A percentile compares a stretch with the other conserved stretches of the same genome.
These are phyloP conservation scores for Verticillium nubilum DNA, from an alignment of 2,329 filamentous ascomycete species.

Conservation along the genomic window DNA sequence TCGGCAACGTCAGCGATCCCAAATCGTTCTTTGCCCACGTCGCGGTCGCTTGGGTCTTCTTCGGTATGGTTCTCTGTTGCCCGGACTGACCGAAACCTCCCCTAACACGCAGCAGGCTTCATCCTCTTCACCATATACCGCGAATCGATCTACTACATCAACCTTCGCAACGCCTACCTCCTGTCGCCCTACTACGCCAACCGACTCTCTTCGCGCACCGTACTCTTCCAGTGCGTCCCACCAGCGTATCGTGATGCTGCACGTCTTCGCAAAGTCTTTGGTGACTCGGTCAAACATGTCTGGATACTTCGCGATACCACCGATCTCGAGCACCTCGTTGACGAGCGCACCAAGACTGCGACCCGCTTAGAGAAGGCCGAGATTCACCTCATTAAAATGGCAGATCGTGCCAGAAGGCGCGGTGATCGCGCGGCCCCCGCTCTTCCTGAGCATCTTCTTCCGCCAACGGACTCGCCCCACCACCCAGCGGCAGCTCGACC, in stretches of 20 bases:
- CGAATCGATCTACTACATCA: conserved; percentile 90
- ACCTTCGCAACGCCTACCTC: conserved; percentile 89
- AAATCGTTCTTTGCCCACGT: conserved; percentile 74
- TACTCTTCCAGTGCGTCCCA: conserved; percentile 87
- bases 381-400: conserved; percentile 70
- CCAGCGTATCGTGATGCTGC: conserved; percentile 67
- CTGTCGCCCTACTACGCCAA: conserved; percentile 76
- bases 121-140: conserved; percentile 85
- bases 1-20: conserved; percentile 48
- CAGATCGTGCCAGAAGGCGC: conserved; percentile 59
- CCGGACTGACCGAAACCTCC: background rate
- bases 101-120: conserved; percentile 44
- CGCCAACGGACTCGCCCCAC: conserved; percentile 16
- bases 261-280: conserved; percentile 72
- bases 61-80: conserved; percentile 32
- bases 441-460: background rate
- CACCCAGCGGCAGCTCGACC: conserved; percentile 24
- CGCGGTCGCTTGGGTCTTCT: conserved; percentile 77
- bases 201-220: conserved; percentile 83
- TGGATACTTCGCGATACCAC: conserved; percentile 77
- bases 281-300: conserved; percentile 69
- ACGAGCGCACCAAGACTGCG: conserved; percentile 68
- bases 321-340: conserved; percentile 70
- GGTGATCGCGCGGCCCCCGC: conserved; percentile 5
- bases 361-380: conserved; percentile 80